Conservation (phyloP, 768 basidiomycete species). For the Kwoniella dejecticola region DNA sequence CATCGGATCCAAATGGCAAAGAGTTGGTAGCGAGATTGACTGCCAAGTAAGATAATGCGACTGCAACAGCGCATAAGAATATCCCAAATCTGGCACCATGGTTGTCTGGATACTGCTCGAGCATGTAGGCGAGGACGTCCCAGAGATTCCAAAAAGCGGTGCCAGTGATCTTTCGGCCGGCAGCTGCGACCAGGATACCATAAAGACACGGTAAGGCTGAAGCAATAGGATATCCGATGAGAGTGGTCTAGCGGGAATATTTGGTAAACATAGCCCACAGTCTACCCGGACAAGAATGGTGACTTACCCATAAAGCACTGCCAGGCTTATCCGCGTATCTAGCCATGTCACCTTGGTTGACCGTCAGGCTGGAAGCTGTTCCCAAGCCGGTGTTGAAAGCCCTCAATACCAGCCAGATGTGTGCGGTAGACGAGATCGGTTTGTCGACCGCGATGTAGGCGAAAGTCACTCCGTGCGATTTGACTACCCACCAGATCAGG, state of each 20-base stretch:
- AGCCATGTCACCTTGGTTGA: conserved; percentile 34
- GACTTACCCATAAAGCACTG: conserved; percentile 9
- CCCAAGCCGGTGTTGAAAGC: conserved; percentile 68
- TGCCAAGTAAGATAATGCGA: conserved; percentile 31
- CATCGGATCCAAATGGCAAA: conserved; percentile 39
- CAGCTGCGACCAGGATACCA: conserved; percentile 76
- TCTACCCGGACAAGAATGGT: not conserved
- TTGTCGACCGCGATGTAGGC: conserved; percentile 18
- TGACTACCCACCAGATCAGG: conserved; percentile 69
- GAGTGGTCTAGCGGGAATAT: conserved; percentile 36
- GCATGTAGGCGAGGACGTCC: conserved; percentile 67
- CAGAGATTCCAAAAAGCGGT: conserved; percentile 77
- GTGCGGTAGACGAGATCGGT: conserved; percentile 15
- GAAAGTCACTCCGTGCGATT: conserved; percentile 62
- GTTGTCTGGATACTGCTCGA: conserved; percentile 65
- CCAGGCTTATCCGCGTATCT: conserved; percentile 24
- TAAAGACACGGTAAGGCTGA: conserved; percentile 75
- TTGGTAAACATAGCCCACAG: not conserved
- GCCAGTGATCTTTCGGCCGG: conserved; percentile 72
- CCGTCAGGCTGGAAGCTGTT: conserved; percentile 66
- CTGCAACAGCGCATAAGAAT: conserved; percentile 25
- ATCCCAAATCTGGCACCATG: conserved; percentile 30
- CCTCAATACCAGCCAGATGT: conserved; percentile 69
- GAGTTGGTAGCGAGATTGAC: conserved; percentile 37
- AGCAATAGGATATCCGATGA: conserved; percentile 69